A percentile compares a stretch with the other conserved stretches of the same genome.
Conservation (phyloP, 2,329 filamentous ascomycete genomes). For the Acrocalymma vagum region DNA sequence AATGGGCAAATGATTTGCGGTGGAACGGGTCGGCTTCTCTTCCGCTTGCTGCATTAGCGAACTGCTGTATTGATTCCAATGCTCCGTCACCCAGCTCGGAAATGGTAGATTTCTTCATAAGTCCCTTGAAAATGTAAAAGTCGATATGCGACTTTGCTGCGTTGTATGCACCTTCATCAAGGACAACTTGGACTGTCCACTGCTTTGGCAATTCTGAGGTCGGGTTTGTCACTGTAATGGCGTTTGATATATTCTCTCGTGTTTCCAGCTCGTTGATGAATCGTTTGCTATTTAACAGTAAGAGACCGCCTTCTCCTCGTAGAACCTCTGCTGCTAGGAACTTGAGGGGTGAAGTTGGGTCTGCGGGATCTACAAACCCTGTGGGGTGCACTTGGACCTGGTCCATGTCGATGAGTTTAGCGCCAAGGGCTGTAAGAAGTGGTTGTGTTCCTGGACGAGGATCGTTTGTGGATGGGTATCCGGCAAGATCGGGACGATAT, state of each 20-base stretch:
- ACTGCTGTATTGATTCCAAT: slow-evolving; percentile 58
- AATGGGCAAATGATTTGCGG: slow-evolving; percentile 63
- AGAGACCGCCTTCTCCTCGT: slow-evolving; percentile 68
- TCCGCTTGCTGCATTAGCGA: slow-evolving; percentile 56
- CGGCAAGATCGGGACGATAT: slow-evolving; percentile 67
- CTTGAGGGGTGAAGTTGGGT: slow-evolving; percentile 59
- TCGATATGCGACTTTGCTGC: slow-evolving; percentile 65
- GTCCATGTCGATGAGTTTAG: slow-evolving; percentile 56
- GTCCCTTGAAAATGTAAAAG: slow-evolving; percentile 70
- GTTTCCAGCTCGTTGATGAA: slow-evolving; percentile 72
- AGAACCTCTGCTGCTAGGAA: slow-evolving; percentile 71
- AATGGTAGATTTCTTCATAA: slow-evolving; percentile 66
- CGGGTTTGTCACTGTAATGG: slow-evolving; percentile 54
- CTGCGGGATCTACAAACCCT: slow-evolving; percentile 66
- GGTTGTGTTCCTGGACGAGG: slow-evolving; percentile 63
- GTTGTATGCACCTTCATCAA: slow-evolving; percentile 66
- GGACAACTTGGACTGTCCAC: slow-evolving; percentile 66
- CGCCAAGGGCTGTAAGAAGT: slow-evolving; percentile 51
- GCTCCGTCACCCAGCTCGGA: slow-evolving; percentile 53
- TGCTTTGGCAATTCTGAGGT: slow-evolving; percentile 51
- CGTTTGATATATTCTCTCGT: slow-evolving; percentile 63
- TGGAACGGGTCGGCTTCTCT: slow-evolving; percentile 55
- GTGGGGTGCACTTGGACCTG: slow-evolving; percentile 71
- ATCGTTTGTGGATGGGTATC: slow-evolving; percentile 71
- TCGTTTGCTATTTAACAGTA: slow-evolving; percentile 60